Evolutionary conservation across 306 rosid genomes (phyloP), one percentile per base, ranked within the genome.

Genomic region (Ormosia semicastrata): DNA sequence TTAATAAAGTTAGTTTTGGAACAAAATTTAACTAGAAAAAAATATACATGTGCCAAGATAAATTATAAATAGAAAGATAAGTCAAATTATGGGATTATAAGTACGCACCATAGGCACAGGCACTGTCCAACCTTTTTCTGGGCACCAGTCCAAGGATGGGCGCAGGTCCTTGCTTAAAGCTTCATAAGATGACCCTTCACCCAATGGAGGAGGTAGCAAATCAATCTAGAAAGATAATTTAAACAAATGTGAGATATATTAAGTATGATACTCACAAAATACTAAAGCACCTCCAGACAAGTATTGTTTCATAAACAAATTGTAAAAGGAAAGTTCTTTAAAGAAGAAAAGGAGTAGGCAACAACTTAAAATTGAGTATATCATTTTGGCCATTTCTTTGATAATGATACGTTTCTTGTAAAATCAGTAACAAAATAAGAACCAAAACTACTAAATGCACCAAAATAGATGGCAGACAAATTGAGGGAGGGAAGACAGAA

Each of bases 101-200:
- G 79, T 49, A 84, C 87, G 66, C 46, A 91, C 97, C 93, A 3
- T 60, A 49, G 89, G 81, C 71, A 64, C 69, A 52, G 92, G 89
- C 80, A 93, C 92, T 9, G 84, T 88, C 99, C 99, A 95, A 77
- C 98, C 95, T 73, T 75, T 49, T 83, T 81, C 82, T 1, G 81
- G 89, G 81, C 86, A 83, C 99, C 99, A 95, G 64, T 86, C 84
- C 78, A 95, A 87, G 58, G 93, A 79, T 40, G 99, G 95, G 74
- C 99, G 99, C 46, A 94, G 81, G 81, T 95, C 99, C 86, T 86
- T 83, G 81, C 50, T 62, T 54, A 33, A 82, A 75, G 78, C 97
- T 60, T 76, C 88, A 24, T 95, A 82, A 8, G 88, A 57, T 6
- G 0, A 17, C 75, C 97, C 98, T 89, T 95, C 99, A 86, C 99